Conservation (phyloP, 1,284 basidiomycete species). For the Takashimella tepidaria region DNA sequence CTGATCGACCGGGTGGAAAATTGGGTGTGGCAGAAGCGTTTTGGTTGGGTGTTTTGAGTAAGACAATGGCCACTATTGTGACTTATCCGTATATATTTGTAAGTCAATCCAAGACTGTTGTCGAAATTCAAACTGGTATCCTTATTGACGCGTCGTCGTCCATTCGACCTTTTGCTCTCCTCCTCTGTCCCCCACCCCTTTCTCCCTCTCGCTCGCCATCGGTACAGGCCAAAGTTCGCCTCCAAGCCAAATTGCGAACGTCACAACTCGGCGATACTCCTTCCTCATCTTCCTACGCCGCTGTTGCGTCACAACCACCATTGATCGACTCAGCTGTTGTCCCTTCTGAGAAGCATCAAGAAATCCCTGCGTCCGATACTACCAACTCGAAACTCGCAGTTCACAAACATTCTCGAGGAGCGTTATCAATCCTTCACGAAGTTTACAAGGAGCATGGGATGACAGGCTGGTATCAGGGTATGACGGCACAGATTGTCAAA, state of each 20-base stretch:
- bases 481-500: constrained; percentile 58
- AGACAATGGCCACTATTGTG: constrained; percentile 91
- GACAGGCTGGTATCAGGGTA: constrained; percentile 92
- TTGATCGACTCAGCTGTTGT: constrained; percentile 21
- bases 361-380: neutral
- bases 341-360: constrained; percentile 9
- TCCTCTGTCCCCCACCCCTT: neutral
- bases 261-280: neutral
- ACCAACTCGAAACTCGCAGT: constrained; percentile 1
- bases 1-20: constrained; percentile 17
- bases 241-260: constrained; percentile 63
- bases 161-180: neutral
- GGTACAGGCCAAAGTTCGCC: constrained; percentile 90
- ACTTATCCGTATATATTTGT: constrained; percentile 52
- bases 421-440: constrained; percentile 55
- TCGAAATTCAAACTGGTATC: no score
- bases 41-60: constrained; percentile 84
- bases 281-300: constrained; percentile 24
- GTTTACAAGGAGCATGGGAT: constrained; percentile 73
- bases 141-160: neutral
- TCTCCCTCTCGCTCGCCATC: no score
- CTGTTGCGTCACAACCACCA: constrained; percentile 31
- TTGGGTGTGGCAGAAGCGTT: constrained; percentile 68
- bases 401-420: constrained; percentile 11
- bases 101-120: constrained; percentile 9